Percentiles rank a stretch among this genome's conserved stretches.
Conservation (phyloP, 139 green algal genomes). For the Volvox reticuliferus region DNA sequence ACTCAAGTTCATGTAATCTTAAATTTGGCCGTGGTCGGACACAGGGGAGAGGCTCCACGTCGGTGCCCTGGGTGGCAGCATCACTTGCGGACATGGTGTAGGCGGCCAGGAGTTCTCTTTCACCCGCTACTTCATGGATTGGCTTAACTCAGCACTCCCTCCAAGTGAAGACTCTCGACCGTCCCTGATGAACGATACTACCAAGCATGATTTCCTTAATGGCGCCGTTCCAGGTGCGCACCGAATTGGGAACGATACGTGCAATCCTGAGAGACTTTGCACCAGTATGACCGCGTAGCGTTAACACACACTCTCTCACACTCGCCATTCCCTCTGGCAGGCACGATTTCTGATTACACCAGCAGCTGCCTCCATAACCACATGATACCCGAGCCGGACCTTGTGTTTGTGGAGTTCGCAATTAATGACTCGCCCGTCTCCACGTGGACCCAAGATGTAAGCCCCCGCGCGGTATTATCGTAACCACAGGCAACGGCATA, state of each 20-base stretch:
- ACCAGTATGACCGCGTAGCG: too few species aligned
- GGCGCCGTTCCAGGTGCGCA: conserved; percentile 28
- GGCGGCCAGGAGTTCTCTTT: not conserved
- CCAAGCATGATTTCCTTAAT: not conserved
- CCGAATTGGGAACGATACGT: not conserved
- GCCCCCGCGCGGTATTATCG: too few species aligned
- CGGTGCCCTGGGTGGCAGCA: conserved; percentile 13
- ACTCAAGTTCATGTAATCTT: too few species aligned
- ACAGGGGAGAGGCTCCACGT: not conserved
- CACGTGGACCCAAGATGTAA: not conserved
- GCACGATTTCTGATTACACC: conserved; percentile 49
- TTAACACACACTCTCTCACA: too few species aligned
- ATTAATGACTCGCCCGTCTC: conserved; percentile 54
- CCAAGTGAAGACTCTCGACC: not conserved
- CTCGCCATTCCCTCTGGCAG: not conserved
- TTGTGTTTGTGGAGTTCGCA: conserved; percentile 55
- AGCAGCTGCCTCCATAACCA: conserved; percentile 41
- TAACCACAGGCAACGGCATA: too few species aligned
- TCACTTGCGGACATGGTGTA: conserved; percentile 15
- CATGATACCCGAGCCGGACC: conserved; percentile 36
- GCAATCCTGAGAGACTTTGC: too few species aligned
- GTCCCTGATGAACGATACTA: not conserved
- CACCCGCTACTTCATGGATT: not conserved
- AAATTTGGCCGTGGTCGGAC: too few species aligned
- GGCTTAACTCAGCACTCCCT: not conserved